Base-by-base conservation (phyloP, 2,329 filamentous ascomycete genomes). In the Raffaelea arxii region DNA sequence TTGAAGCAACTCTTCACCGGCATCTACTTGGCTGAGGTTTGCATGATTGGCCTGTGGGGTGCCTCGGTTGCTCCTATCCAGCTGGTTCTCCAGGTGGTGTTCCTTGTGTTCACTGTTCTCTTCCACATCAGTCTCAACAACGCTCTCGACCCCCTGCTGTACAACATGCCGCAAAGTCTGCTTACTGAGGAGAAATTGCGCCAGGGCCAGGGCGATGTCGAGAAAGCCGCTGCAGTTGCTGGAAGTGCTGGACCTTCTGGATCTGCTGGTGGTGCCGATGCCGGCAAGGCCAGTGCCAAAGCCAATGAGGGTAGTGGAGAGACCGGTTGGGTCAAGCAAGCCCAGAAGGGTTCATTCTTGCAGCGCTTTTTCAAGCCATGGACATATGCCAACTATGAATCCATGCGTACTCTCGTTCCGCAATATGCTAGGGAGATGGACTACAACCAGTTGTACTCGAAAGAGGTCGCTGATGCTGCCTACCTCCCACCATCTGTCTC, bases 1-100 rank as follows among this genome's bases (percentile, higher is more conserved):
- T 73, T 97, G 40, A 88, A 95, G 69, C 90, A 97, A 53, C 76
- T 92, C 27, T 79, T 91, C 38, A 79, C 82, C 2, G 88, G 90
- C 45, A 72, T 92, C 45, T 95, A 96, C 64, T 69, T 95, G 10
- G 77, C 82, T 2, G 82, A 91, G 56, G 65, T 90, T 44, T 90
- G 86, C 63, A 70, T 95, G 57, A 78, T 94, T 52, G 88, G 88
- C 44, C 74, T 95, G 32, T 92, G 94, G 58, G 79, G 76, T 43
- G 79, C 90, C 46, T 77, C 77, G 65, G 67, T 69, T 46, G 76
- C 78, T 1, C 58, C 80, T 14, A 85, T 84, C 1, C 88, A 87
- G 4, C 65, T 90, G 49, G 70, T 86, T 23, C 68, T 94, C 24
- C 87, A 88, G 76, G 75, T 85, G 46, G 66, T 83, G 45, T 83